Conservation (phyloP, 768 basidiomycete genomes). For the Gautieria morchelliformis region DNA sequence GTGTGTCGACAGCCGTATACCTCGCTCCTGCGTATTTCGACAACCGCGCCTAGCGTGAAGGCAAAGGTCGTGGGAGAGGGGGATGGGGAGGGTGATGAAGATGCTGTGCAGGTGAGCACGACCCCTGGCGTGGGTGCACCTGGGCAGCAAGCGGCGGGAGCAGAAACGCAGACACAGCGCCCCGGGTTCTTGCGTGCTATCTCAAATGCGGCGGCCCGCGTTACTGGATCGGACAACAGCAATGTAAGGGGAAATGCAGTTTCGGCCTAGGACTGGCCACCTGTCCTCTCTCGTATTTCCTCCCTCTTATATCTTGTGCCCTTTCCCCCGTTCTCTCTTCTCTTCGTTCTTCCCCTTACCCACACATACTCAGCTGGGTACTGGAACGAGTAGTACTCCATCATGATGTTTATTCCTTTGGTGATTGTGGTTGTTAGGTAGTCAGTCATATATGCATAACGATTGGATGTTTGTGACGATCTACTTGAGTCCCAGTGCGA, state of each 20-base stretch:
- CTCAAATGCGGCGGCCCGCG: background rate
- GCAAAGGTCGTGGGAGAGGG: background rate
- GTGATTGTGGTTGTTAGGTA: too few relatives aligned
- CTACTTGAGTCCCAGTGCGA: too few relatives aligned
- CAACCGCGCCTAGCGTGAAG: slow-evolving; percentile 36
- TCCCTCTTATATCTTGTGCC: too few relatives aligned
- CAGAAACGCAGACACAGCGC: background rate
- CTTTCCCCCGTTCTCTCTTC: too few relatives aligned
- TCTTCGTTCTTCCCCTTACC: too few relatives aligned
- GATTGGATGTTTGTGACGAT: too few relatives aligned
- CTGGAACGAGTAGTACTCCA: too few relatives aligned
- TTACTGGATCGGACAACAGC: background rate
- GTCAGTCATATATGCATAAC: too few relatives aligned
- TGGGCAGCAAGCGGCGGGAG: background rate
- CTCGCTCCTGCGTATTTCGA: slow-evolving; percentile 75
- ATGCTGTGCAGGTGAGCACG: background rate
- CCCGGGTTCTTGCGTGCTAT: background rate
- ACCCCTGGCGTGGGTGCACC: background rate
- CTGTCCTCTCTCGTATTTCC: too few relatives aligned
- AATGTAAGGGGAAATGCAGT: background rate
- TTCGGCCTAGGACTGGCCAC: too few relatives aligned
- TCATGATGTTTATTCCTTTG: too few relatives aligned
- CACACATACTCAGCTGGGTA: too few relatives aligned
- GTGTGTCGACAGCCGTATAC: slow-evolving; percentile 94
- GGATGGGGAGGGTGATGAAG: background rate